phyloP scores from a whole-genome alignment of 805 yeast species.

The Saccharomycopsis javanensis region DNA sequence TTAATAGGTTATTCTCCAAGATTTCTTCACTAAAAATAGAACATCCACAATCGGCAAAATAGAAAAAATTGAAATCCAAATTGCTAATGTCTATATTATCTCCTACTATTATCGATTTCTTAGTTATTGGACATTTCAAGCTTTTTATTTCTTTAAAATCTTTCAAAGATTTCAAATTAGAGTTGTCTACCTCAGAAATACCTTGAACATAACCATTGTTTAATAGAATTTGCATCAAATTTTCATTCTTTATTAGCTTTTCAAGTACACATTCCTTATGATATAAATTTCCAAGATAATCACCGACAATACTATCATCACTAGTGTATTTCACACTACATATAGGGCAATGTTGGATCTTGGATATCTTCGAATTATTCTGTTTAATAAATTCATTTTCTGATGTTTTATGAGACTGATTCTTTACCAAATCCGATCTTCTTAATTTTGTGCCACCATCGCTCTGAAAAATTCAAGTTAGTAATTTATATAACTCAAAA shows the following conservation, averaged over 20 bases:
- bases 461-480: slow-evolving; percentile 4
- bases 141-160: slow-evolving; percentile 37
- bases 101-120: neutral
- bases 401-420: slow-evolving; percentile 4
- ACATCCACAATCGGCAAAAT: slow-evolving; percentile 20
- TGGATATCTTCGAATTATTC: neutral
- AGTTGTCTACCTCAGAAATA: slow-evolving; percentile 21
- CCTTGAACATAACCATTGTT: slow-evolving; percentile 6
- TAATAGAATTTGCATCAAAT: slow-evolving; percentile 12
- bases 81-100: neutral
- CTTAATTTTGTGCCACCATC: slow-evolving; percentile 19
- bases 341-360: slow-evolving; percentile 29
- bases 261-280: slow-evolving; percentile 57
- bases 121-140: slow-evolving; percentile 13
- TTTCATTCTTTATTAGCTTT: slow-evolving; percentile 35
- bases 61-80: slow-evolving; percentile 11
- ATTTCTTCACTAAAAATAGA: slow-evolving; percentile 12
- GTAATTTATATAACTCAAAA: neutral
- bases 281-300: slow-evolving; percentile 55
- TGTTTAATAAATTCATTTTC: slow-evolving; percentile 8
- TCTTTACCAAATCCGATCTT: slow-evolving; percentile 16
- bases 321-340: slow-evolving; percentile 31
- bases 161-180: slow-evolving; percentile 31
- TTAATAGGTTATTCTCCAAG: slow-evolving; percentile 1
- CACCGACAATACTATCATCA: slow-evolving; percentile 55